Base-by-base conservation (phyloP, 2,329 filamentous ascomycete genomes). In the Rosellinia necatrix region DNA sequence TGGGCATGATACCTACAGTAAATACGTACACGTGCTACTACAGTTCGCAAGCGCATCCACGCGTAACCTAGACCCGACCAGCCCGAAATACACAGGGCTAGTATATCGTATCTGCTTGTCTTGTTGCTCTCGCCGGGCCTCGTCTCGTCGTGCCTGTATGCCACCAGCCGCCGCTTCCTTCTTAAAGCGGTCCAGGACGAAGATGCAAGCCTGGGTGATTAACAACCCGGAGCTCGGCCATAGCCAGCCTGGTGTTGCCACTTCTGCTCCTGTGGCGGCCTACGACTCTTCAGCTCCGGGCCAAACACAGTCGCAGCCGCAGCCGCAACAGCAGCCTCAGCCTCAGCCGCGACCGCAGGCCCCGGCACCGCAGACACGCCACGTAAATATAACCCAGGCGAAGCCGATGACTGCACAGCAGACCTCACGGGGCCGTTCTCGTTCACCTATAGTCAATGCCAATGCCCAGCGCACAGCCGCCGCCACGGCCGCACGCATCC, bases 131-230 rank as follows among this genome's bases (percentile, higher is more conserved):
- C 38, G 42, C 58, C 51, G 41, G 58, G 58, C 46, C 41, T 50
- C 32, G 15, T 40, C 37, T 21, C 24, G 29, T 43, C 21, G 38
- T 43, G 44, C 61, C 62, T 64, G 59, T 58, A 70, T 71, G 68
- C 65, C 67, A 52, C 65, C 66, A 17, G 68, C 64, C 54, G 61
- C 66, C 32, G 52, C 59, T 35, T 56, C 59, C 49, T 69, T 71
- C 62, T 63, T 70, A n/a, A 67, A 69, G 57, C 62, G 66, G 30
- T 70, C 66, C 10, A 70, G 66, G 58, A 66, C 52, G 15, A 71
- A 69, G 56, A 71, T 71, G 69, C 69, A 71, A 55, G 69, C 68
- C 59, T 71, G 68, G 68, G 69, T 71, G 24, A 68, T 67, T 21
- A 70, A 64, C 55, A 65, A 64, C 24, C 50, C 53, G 27, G 69